Evolutionary conservation across 495 filamentous ascomycete species (phyloP).

Genomic region (Melanomma pulvis-pyrius): DNA sequence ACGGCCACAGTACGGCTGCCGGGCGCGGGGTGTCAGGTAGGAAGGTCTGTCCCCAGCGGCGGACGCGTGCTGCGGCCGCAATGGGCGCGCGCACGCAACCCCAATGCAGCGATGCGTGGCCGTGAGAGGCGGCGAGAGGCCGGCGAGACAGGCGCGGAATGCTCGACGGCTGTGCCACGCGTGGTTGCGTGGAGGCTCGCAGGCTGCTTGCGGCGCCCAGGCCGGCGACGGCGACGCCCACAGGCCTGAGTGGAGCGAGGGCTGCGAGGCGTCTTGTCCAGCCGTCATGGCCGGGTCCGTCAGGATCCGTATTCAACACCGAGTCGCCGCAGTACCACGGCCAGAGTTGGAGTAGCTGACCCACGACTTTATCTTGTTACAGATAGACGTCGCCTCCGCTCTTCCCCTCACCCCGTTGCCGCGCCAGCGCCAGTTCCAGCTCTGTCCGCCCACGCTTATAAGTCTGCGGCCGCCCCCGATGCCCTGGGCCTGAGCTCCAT

Average conservation of each 20-base stretch:
- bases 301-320: background rate
- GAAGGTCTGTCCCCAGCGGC: background rate
- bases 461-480: background rate
- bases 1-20: background rate
- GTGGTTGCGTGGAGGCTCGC: conserved; percentile 7
- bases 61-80: background rate
- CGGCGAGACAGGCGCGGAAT: background rate
- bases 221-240: background rate
- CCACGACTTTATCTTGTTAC: background rate
- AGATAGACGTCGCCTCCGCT: conserved; percentile 1
- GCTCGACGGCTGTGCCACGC: background rate
- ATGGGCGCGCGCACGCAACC: no score
- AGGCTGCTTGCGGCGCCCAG: background rate
- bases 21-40: background rate
- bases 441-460: background rate
- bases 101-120: no score
- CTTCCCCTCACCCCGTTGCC: background rate
- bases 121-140: no score
- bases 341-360: no score
- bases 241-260: background rate
- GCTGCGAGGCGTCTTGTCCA: background rate
- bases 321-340: background rate
- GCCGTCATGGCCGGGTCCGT: background rate
- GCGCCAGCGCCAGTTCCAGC: background rate
- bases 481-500: conserved; percentile 2